These are phyloP conservation scores for Austroboletus eburneus DNA, from an alignment of 768 basidiomycete genomes.

Conservation along the genomic window DNA sequence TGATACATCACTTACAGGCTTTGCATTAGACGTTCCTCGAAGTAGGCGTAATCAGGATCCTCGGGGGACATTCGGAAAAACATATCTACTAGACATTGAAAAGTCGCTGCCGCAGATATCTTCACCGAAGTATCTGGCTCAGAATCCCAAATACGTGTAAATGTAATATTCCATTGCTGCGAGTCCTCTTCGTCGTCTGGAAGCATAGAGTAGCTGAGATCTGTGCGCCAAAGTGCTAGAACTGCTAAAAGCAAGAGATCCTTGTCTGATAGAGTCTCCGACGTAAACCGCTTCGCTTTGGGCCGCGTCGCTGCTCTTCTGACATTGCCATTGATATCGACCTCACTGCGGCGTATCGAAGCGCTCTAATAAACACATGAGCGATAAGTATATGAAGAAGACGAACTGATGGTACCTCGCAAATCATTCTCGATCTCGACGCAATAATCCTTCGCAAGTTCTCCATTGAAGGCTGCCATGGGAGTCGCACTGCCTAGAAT, in stretches of 20 bases:
- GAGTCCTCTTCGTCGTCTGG: constrained; percentile 39
- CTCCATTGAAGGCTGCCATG: constrained; percentile 53
- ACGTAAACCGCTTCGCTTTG: constrained; percentile 52
- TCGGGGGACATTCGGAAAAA: constrained; percentile 41
- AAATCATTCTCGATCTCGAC: constrained; percentile 49
- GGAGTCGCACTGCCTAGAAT: constrained; percentile 47
- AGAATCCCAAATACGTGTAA: constrained; percentile 56
- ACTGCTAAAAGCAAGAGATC: constrained; percentile 69
- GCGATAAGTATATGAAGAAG: constrained; percentile 2
- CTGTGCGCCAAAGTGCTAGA: constrained; percentile 64
- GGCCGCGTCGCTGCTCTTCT: constrained; percentile 55
- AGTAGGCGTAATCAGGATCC: constrained; percentile 35
- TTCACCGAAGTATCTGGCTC: constrained; percentile 64
- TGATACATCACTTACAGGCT: constrained; percentile 37
- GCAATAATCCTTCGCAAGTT: constrained; percentile 44
- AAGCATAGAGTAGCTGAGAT: constrained; percentile 51
- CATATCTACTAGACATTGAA: constrained; percentile 42
- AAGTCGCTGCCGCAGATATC: constrained; percentile 50
- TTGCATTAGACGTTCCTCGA: constrained; percentile 43
- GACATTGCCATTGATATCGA: constrained; percentile 52
- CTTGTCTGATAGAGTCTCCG: constrained; percentile 59
- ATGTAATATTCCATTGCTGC: constrained; percentile 43
- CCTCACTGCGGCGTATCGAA: constrained; percentile 54
- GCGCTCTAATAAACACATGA: constrained; percentile 37
- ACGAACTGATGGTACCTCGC: constrained; percentile 41